Evolutionary conservation across 1,139 yeast species (phyloP), one percentile per base, ranked within the genome.

Genomic region (Arxiozyma bovina): DNA sequence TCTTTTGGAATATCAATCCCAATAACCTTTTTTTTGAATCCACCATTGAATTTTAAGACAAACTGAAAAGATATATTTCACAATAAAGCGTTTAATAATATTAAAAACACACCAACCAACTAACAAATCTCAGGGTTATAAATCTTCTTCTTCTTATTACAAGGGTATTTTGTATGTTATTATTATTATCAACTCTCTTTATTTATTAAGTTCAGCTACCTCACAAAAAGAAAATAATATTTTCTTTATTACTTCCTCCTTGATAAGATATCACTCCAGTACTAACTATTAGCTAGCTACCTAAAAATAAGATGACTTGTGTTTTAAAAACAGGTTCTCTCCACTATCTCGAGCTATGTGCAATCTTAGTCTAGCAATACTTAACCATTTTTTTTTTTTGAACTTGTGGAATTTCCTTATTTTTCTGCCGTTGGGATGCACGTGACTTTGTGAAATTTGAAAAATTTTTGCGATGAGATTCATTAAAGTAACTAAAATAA

Each of bases 1-100:
- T 52, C 52, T 38, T 20, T 34, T 12, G 51, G 54, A 38, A 49
- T 51, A 40, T 49, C 54, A n/a, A 52, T 41, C 20, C 49, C 38
- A 30, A 27, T 25, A 38, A 17, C 46, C 30, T 27, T 17, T 47
- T 41, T 17, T n/a, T 45, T 20, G 38, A 52, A 40, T 49, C 53
- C 48, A 34, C 55, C 25, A 50, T 51, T 42, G n/a, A 43, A 12
- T 18, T 21, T 22, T 20, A 43, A 21, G 23, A 15, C 11, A 21
- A 21, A 25, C 17, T 7, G 4, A 22, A 23, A 43, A 9, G 6
- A 21, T 23, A 7, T 17, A 17, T 15, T 18, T 9, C 44, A 42
- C 4, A 18, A 42, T 18, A 42, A 11, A 15, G 21, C 18, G 9
- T 18, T 42, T 22, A 42, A 11, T 12, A 21, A 15, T 23, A 42